phyloP scores from a whole-genome alignment of 2,329 filamentous ascomycete species.

The Ophiostoma perfectum region DNA sequence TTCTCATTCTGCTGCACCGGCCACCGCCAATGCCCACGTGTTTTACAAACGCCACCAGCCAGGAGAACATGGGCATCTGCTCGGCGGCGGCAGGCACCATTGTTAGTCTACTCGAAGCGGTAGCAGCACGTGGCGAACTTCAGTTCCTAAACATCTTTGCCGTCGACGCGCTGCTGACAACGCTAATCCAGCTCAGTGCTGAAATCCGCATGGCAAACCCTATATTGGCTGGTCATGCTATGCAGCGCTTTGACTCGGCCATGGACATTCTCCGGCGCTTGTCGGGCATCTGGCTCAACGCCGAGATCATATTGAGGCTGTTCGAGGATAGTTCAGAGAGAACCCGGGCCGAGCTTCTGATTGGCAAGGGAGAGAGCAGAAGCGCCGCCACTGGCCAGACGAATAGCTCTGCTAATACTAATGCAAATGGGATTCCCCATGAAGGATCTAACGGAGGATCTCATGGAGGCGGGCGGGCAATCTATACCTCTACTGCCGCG shows the following conservation, averaged over 20 bases:
- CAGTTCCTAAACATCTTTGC: slow-evolving; percentile 21
- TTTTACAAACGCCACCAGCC: slow-evolving; percentile 4
- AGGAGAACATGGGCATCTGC: slow-evolving; percentile 23
- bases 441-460: too few species aligned
- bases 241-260: slow-evolving; percentile 27
- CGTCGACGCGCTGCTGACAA: slow-evolving; percentile 16
- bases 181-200: slow-evolving; percentile 28
- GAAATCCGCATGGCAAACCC: slow-evolving; percentile 28
- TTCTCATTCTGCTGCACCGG: slow-evolving; percentile 21
- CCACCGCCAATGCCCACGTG: slow-evolving; percentile 17
- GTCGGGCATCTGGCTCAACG: slow-evolving; percentile 28
- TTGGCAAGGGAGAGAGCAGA: slow-evolving; percentile 9
- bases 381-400: neutral
- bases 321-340: slow-evolving; percentile 32
- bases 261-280: slow-evolving; percentile 25
- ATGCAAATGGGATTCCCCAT: too few species aligned
- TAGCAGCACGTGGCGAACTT: slow-evolving; percentile 9
- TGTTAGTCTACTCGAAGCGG: slow-evolving; percentile 13
- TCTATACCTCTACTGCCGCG: too few species aligned
- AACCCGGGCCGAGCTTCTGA: slow-evolving; percentile 12
- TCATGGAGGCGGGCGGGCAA: too few species aligned
- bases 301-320: slow-evolving; percentile 26
- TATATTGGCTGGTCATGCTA: slow-evolving; percentile 27
- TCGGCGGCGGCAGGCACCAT: slow-evolving; percentile 13
- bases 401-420: slow-evolving; percentile 1